Evolutionary conservation across 2,329 filamentous ascomycete genomes (phyloP).

Genomic region (Fusarium domesticum): DNA sequence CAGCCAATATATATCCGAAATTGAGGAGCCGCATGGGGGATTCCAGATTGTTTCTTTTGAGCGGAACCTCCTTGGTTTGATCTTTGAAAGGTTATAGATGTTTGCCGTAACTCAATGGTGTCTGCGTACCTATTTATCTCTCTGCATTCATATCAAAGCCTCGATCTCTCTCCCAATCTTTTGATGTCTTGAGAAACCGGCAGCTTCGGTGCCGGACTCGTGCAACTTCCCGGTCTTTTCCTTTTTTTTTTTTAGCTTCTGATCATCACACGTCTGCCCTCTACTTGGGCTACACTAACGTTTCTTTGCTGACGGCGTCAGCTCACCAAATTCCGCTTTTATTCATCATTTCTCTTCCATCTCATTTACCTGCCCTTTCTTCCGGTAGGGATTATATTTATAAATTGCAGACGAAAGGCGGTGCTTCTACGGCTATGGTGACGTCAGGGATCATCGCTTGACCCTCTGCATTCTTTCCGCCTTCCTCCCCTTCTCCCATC

Average conservation of each 20-base stretch:
- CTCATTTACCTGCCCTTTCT: neutral
- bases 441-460: slow-evolving; percentile 23
- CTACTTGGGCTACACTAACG: neutral
- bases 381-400: neutral
- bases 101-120: no score
- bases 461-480: slow-evolving; percentile 5
- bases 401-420: slow-evolving; percentile 4
- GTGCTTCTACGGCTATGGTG: slow-evolving; percentile 22
- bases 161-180: neutral
- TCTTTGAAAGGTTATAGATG: no score
- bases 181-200: neutral
- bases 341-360: neutral
- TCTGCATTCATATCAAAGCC: no score
- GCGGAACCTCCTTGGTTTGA: no score
- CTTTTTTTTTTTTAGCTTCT: neutral
- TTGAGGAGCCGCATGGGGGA: neutral
- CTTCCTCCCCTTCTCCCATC: slow-evolving; percentile 2
- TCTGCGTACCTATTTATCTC: no score
- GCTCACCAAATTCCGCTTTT: neutral
- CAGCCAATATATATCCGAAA: neutral
- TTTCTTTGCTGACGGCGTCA: neutral
- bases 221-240: neutral
- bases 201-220: neutral
- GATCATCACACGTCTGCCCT: neutral
- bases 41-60: no score